Percentiles rank a stretch among this genome's conserved stretches.
Evolutionary conservation across 139 green algal genomes (phyloP).

Genomic region (Coccomyxa sp.): DNA sequence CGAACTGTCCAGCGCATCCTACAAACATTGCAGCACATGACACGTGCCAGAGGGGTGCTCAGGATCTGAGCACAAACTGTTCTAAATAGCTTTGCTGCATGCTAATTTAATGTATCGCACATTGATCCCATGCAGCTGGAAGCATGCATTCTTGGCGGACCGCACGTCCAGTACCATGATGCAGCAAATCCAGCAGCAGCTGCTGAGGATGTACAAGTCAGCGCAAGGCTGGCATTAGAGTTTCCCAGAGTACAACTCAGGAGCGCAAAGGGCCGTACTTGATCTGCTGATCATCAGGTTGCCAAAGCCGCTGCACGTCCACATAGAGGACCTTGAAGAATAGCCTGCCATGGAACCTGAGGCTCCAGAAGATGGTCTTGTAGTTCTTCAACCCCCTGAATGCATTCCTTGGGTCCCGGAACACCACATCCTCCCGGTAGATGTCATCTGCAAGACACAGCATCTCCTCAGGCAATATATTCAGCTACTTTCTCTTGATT

Average conservation of each 20-base stretch:
- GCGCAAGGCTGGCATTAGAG: too few relatives aligned
- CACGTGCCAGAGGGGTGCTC: neutral
- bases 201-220: too few relatives aligned
- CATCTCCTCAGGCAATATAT: neutral
- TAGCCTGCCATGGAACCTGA: constrained; percentile 83
- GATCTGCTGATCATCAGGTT: constrained; percentile 79
- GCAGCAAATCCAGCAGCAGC: too few relatives aligned
- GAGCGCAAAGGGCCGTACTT: constrained; percentile 31
- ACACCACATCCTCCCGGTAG: constrained; percentile 90
- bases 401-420: constrained; percentile 77
- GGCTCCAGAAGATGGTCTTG: constrained; percentile 84
- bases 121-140: too few relatives aligned
- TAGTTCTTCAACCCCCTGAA: constrained; percentile 89
- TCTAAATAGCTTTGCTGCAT: neutral
- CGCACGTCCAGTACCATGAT: too few relatives aligned
- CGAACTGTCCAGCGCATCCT: constrained; percentile 84
- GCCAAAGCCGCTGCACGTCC: constrained; percentile 88
- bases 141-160: too few relatives aligned
- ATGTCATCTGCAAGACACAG: constrained; percentile 57
- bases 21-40: neutral
- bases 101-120: neutral
- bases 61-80: neutral
- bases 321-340: constrained; percentile 87
- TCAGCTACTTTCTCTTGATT: neutral
- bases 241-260: neutral